Evolutionary conservation across 306 rosid species (phyloP).

Genomic region (Sophora flavescens): DNA sequence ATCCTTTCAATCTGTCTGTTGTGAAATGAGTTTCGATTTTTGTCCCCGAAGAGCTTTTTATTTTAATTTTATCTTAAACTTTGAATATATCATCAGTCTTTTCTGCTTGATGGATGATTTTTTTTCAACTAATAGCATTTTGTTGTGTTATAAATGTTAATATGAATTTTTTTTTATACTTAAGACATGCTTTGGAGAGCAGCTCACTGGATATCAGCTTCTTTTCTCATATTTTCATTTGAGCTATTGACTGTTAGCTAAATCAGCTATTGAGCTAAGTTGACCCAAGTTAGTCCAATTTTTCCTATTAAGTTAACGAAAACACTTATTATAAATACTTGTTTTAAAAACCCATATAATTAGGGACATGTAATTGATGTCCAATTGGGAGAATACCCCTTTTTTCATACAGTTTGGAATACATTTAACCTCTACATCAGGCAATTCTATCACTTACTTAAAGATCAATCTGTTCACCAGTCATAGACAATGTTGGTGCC

Average conservation of each 20-base stretch:
- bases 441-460: background rate
- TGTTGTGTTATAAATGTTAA: constrained; percentile 8
- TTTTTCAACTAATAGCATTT: constrained; percentile 17
- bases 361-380: background rate
- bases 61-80: background rate
- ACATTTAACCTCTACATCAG: background rate
- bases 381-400: background rate
- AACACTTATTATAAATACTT: background rate
- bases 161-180: background rate
- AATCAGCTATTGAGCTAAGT: background rate
- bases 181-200: background rate
- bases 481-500: background rate
- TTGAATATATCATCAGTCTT: constrained; percentile 28
- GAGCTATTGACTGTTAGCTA: constrained; percentile 1
- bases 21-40: background rate
- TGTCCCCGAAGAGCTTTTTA: background rate
- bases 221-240: constrained; percentile 1
- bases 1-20: background rate
- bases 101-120: constrained; percentile 10
- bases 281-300: background rate
- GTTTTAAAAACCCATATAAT: background rate
- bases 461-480: background rate
- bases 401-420: background rate
- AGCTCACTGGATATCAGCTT: background rate
- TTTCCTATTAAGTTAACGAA: background rate